Evolutionary conservation across 441 rosid species (phyloP).

Genomic region (Caryocar brasiliense): DNA sequence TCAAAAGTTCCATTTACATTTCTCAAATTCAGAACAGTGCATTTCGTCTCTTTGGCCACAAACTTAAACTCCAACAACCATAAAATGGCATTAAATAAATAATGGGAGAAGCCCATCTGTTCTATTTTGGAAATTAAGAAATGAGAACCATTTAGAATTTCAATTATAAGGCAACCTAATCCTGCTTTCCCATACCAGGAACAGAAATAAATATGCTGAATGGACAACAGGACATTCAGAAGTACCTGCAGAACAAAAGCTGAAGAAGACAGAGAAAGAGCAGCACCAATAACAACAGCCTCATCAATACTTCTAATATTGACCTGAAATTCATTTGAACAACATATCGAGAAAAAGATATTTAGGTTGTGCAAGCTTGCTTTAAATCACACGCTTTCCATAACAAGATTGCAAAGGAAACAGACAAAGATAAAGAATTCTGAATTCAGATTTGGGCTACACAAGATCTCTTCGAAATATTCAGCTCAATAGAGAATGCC

Average conservation of each 20-base stretch:
- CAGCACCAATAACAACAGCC: conserved; percentile 93
- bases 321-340: conserved; percentile 43
- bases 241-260: conserved; percentile 95
- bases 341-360: not conserved
- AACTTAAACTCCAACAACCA: not conserved
- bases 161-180: not conserved
- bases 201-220: not conserved
- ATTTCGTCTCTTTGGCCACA: not conserved
- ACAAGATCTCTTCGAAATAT: too few relatives aligned
- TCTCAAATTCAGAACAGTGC: not conserved
- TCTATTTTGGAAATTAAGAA: too few relatives aligned
- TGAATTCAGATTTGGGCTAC: not conserved
- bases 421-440: not conserved
- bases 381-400: not conserved
- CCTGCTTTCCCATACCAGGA: not conserved
- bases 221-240: not conserved
- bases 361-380: not conserved
- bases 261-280: conserved; percentile 91
- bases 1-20: too few relatives aligned
- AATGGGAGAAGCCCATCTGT: too few relatives aligned
- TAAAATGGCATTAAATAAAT: not conserved
- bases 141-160: too few relatives aligned
- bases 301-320: conserved; percentile 95
- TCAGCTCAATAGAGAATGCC: too few relatives aligned
- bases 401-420: not conserved